A percentile compares a stretch with the other conserved stretches of the same genome.
Conservation (phyloP, 2,329 filamentous ascomycete genomes). For the Penicillium aurantiogriseum region DNA sequence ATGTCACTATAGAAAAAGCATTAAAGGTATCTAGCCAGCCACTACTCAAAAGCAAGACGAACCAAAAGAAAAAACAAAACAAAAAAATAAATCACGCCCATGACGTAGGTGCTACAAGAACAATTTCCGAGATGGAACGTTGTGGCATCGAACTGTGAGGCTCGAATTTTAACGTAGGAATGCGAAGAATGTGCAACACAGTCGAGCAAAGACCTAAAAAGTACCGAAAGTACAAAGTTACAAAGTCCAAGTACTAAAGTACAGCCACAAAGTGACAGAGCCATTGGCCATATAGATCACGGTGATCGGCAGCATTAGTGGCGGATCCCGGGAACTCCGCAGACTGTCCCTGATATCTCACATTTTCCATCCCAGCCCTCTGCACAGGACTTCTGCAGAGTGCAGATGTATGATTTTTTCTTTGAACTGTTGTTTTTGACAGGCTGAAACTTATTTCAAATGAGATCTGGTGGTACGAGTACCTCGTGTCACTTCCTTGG, state of each 20-base stretch:
- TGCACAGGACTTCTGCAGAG: conserved; percentile 1
- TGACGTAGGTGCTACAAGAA: conserved; percentile 1
- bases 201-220: not conserved
- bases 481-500: not conserved
- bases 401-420: not conserved
- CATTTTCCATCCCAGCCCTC: conserved; percentile 23
- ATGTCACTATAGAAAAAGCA: not conserved
- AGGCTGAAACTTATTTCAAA: not conserved
- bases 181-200: conserved; percentile 5
- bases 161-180: conserved; percentile 14
- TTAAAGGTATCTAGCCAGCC: not conserved
- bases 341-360: conserved; percentile 25
- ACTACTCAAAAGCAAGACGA: not conserved
- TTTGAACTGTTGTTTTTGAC: not conserved
- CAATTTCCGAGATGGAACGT: conserved; percentile 17
- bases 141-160: conserved; percentile 3
- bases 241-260: not conserved
- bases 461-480: not conserved
- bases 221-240: not conserved
- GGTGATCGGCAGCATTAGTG: conserved; percentile 14
- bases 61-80: not conserved
- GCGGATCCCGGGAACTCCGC: conserved; percentile 11
- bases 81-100: not conserved
- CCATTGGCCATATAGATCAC: not conserved
- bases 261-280: conserved; percentile 1